Percentiles rank a stretch among this genome's conserved stretches.
Evolutionary conservation across 225 moss, liverwort and hornwort genomes (phyloP).

Genomic region (Rhytidiadelphus loreus): DNA sequence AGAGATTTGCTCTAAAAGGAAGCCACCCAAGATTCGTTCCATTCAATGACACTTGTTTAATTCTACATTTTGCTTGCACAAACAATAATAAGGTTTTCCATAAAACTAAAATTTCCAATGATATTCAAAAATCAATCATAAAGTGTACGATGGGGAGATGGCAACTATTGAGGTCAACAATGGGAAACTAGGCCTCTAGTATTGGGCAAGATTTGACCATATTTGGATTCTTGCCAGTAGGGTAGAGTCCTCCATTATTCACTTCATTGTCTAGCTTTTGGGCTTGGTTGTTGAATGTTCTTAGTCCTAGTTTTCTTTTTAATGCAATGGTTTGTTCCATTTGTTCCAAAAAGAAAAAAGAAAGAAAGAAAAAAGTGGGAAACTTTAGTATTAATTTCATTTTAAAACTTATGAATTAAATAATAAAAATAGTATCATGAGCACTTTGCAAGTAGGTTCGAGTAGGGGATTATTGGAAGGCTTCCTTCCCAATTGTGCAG

Average conservation of each 20-base stretch:
- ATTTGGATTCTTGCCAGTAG: too few species aligned
- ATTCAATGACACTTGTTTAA: neutral
- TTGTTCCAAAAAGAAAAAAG: too few species aligned
- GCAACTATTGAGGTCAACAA: too few species aligned
- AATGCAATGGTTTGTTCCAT: too few species aligned
- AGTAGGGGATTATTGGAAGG: neutral
- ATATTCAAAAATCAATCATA: neutral
- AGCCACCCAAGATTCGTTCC: neutral
- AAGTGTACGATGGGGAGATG: neutral
- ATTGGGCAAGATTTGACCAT: too few species aligned
- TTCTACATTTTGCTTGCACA: too few species aligned
- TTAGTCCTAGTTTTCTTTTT: too few species aligned
- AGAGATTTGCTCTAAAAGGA: neutral
- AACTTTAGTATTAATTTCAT: neutral
- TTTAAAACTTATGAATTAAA: neutral
- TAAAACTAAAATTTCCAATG: neutral
- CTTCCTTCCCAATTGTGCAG: neutral
- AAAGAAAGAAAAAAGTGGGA: too few species aligned
- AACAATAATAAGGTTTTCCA: neutral
- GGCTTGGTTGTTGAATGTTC: too few species aligned
- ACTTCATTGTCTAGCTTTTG: too few species aligned
- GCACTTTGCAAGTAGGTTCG: neutral
- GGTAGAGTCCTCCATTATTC: too few species aligned
- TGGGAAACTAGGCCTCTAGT: too few species aligned
- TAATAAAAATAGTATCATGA: neutral